Evolutionary conservation across 345 rosid genomes (phyloP).

Genomic region (Erucastrum elatum): DNA sequence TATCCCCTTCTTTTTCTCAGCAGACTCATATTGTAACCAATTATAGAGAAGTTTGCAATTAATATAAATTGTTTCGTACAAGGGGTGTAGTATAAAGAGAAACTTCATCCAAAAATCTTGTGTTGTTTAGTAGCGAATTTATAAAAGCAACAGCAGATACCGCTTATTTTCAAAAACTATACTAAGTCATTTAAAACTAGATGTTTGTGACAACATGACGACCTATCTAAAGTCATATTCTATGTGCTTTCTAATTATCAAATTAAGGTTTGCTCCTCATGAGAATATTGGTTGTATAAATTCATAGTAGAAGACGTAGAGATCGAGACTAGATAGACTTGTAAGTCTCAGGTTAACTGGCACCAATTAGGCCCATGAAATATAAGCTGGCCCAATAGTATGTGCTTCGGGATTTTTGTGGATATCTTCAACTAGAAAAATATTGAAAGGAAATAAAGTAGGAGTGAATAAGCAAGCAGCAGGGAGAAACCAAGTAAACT

Average conservation of each 20-base stretch:
- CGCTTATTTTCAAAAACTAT: neutral
- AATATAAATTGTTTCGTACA: neutral
- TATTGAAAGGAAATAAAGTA: neutral
- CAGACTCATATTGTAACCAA: slow-evolving; percentile 2
- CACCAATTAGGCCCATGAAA: neutral
- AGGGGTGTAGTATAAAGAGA: neutral
- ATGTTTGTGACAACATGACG: neutral
- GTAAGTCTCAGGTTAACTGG: neutral
- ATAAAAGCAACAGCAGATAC: neutral
- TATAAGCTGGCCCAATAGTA: neutral
- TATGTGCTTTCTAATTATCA: neutral
- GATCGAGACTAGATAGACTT: neutral
- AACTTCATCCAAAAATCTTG: neutral
- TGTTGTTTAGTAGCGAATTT: neutral
- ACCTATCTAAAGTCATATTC: neutral
- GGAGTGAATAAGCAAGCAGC: neutral
- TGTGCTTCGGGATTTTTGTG: neutral
- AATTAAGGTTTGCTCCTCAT: neutral
- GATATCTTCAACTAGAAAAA: neutral
- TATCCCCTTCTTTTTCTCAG: neutral
- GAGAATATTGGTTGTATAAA: neutral
- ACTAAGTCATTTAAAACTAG: neutral
- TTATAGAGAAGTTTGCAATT: neutral
- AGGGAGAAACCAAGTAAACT: neutral
- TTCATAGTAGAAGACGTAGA: neutral